Evolutionary conservation across 2,329 filamentous ascomycete genomes (phyloP).

Genomic region (Cordyceps militaris): DNA sequence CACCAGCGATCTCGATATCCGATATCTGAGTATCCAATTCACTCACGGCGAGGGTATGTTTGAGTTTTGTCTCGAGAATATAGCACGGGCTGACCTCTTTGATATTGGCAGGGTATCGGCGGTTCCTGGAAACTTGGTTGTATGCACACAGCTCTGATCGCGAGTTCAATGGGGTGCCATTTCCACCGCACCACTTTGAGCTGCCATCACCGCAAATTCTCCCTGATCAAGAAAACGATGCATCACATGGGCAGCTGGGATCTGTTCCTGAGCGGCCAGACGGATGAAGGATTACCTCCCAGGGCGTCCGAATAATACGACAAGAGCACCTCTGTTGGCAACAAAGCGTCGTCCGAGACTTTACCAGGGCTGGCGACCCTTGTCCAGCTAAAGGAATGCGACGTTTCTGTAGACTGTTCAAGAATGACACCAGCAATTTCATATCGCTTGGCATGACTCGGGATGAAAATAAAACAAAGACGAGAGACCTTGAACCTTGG

Average conservation of each 20-base stretch:
- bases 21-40: slow-evolving; percentile 44
- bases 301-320: background rate
- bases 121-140: slow-evolving; percentile 41
- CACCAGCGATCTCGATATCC: slow-evolving; percentile 33
- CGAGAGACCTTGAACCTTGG: background rate
- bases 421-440: background rate
- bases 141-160: slow-evolving; percentile 39
- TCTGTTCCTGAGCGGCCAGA: slow-evolving; percentile 25
- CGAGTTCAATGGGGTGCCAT: slow-evolving; percentile 39
- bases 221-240: slow-evolving; percentile 23
- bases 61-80: slow-evolving; percentile 5
- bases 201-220: slow-evolving; percentile 41
- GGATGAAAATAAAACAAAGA: slow-evolving; percentile 8
- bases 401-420: background rate
- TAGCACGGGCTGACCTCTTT: background rate
- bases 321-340: background rate
- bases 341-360: background rate
- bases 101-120: slow-evolving; percentile 32
- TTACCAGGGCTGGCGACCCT: background rate
- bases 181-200: slow-evolving; percentile 39
- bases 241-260: slow-evolving; percentile 22
- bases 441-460: slow-evolving; percentile 3
- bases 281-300: background rate
- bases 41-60: slow-evolving; percentile 38
- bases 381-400: background rate